These are phyloP conservation scores for Aspergillus sp. DNA, from an alignment of 2,329 filamentous ascomycete genomes.

Conservation along the genomic window DNA sequence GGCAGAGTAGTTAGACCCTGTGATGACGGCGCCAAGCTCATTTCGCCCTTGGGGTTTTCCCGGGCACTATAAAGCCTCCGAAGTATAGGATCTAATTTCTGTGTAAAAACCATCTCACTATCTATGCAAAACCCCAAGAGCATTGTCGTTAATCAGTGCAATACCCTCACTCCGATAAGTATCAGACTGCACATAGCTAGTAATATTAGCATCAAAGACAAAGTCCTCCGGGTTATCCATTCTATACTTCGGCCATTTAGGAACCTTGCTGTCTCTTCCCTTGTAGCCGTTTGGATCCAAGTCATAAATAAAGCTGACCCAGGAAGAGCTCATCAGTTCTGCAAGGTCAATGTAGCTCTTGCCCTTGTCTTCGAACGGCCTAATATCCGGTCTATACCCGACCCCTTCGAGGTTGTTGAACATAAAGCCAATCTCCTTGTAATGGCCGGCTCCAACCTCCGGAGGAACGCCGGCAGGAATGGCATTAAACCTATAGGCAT, in stretches of 20 bases:
- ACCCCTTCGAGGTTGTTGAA: constrained; percentile 14
- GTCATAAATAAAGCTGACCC: constrained; percentile 16
- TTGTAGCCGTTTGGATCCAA: constrained; percentile 12
- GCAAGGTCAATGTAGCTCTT: constrained; percentile 2
- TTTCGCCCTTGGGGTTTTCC: neutral
- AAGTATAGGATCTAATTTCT: neutral
- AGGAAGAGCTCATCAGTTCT: constrained; percentile 17
- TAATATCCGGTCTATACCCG: neutral
- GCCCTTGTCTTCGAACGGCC: neutral
- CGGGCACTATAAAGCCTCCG: neutral
- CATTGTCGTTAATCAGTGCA: constrained; percentile 7
- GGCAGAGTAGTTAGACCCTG: too few relatives aligned
- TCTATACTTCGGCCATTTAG: constrained; percentile 16
- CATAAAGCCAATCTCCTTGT: constrained; percentile 16
- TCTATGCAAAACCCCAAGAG: constrained; percentile 5
- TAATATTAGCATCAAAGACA: constrained; percentile 15
- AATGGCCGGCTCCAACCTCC: constrained; percentile 17
- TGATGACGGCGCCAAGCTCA: neutral
- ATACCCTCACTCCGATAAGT: constrained; percentile 12
- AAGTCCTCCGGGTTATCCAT: constrained; percentile 1
- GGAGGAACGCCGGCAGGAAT: constrained; percentile 14
- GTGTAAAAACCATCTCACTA: neutral
- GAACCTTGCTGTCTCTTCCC: neutral
- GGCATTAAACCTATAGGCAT: constrained; percentile 21
- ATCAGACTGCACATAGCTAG: constrained; percentile 13